These are phyloP conservation scores for Microsporum ferrugineum DNA, from an alignment of 2,329 filamentous ascomycete genomes.

Conservation along the genomic window DNA sequence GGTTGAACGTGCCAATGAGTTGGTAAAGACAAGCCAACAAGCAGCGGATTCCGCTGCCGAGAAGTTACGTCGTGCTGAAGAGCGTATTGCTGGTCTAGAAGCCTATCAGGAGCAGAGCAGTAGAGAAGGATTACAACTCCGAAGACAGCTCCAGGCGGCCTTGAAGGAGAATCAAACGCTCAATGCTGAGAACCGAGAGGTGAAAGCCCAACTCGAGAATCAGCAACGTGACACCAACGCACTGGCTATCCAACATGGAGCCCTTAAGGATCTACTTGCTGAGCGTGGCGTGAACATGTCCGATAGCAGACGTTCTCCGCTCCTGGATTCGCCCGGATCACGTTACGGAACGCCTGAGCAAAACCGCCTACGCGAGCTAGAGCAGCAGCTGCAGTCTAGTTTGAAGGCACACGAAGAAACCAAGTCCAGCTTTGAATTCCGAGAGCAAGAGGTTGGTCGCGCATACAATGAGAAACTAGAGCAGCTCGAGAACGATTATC, in stretches of 20 bases:
- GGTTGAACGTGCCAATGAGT: constrained; percentile 60
- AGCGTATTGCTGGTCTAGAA: constrained; percentile 90
- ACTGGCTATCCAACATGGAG: constrained; percentile 79
- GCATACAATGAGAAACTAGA: constrained; percentile 86
- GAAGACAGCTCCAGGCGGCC: constrained; percentile 76
- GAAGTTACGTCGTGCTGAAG: constrained; percentile 82
- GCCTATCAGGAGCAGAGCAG: constrained; percentile 96
- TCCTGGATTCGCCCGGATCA: constrained; percentile 60
- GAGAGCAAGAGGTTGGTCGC: constrained; percentile 75
- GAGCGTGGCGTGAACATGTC: constrained; percentile 79
- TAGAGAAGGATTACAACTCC: constrained; percentile 77
- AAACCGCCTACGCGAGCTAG: constrained; percentile 67
- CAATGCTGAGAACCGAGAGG: constrained; percentile 66
- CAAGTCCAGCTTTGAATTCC: constrained; percentile 62
- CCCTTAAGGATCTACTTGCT: constrained; percentile 80
- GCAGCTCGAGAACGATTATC: constrained; percentile 92
- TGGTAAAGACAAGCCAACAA: constrained; percentile 79
- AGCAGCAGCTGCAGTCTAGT: constrained; percentile 71
- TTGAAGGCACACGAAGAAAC: constrained; percentile 75
- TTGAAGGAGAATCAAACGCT: constrained; percentile 75
- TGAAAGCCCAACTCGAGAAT: constrained; percentile 69
- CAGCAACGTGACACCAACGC: constrained; percentile 93
- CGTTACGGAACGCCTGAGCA: constrained; percentile 69
- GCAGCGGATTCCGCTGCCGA: constrained; percentile 80
- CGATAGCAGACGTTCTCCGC: constrained; percentile 55